Base-by-base conservation (phyloP, 768 basidiomycete genomes). In the Crucibulum laeve region DNA sequence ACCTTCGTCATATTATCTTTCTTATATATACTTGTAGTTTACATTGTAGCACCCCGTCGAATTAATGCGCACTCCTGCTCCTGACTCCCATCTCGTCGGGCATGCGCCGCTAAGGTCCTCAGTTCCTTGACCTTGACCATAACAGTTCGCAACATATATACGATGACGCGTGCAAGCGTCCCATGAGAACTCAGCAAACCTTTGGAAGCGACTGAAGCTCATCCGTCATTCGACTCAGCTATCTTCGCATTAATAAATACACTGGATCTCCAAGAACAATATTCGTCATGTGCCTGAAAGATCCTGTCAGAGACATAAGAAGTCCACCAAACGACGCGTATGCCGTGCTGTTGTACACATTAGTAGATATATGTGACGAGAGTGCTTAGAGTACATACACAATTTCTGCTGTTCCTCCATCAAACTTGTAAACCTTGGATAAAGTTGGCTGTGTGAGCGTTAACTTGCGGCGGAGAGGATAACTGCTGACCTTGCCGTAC, bases 271-370 rank as follows among this genome's bases (percentile, higher is more conserved):
- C 94, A 4, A 98, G 80, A 11, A 95, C 91, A 45, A 99, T 83
- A 54, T 79, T 83, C 25, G 89, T 82, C 76, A 99, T 76, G 68
- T 97, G 93, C 45, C 96, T 80, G 67, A 83, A 93, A 24, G 84
- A 90, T 1, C 96, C 96, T 22, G 91, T 85, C 40, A 99, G 67
- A 0, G 96, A 92, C 83, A 99, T 84, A 28, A 99, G 73, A 14
- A 99, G 74, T 17, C 96, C 96, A 30, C 96, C 96, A 48, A 96
- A 99, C 5, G 95, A 97, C 33, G 88, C 87, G 61, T 98, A 99
- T 15, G 85, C 95, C 21, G 94, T 96, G 41, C 94, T 97, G 44
- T 26, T 24, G 47, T 41, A 25, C 25, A 44, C 30, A 14, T 43
- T 24, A 54, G 32, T 36, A 38, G 43, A 41, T 18, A 38, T 40